These are phyloP conservation scores for Berberis vulgaris DNA, from an alignment of 164 flowering plant genomes.

Conservation along the genomic window DNA sequence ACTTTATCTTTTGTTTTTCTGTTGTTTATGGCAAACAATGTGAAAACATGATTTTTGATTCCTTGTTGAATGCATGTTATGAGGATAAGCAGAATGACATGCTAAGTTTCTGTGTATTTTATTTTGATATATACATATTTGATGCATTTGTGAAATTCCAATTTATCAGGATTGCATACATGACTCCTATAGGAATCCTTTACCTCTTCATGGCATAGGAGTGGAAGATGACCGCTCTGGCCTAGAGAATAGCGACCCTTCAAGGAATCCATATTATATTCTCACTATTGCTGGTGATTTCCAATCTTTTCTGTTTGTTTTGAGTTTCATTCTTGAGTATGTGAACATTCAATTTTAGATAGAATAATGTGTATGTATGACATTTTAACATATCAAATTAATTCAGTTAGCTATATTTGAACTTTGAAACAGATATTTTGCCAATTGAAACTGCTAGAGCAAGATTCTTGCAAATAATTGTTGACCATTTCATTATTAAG, in stretches of 20 bases:
- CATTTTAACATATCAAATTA: slow-evolving; percentile 2
- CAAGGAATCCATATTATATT: slow-evolving; percentile 37
- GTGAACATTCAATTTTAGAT: slow-evolving; percentile 2
- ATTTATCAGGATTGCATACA: slow-evolving; percentile 65
- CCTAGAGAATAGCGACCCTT: slow-evolving; percentile 45
- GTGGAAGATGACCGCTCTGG: slow-evolving; percentile 64
- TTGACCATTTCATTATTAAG: slow-evolving; percentile 65
- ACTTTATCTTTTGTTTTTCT: no score
- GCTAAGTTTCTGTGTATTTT: no score
- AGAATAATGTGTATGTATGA: not conserved
- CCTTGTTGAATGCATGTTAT: no score
- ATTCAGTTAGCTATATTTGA: slow-evolving; percentile 9
- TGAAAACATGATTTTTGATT: no score
- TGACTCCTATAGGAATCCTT: slow-evolving; percentile 47
- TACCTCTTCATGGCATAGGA: slow-evolving; percentile 58
- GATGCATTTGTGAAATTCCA: no score
- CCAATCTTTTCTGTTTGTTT: slow-evolving; percentile 3
- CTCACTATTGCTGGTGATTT: slow-evolving; percentile 51
- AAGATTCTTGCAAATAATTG: slow-evolving; percentile 76
- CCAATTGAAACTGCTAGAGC: slow-evolving; percentile 94
- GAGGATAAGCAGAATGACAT: no score
- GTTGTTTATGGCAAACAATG: no score
- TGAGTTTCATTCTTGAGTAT: not conserved
- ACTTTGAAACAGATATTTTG: slow-evolving; percentile 46
- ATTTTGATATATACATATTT: no score